Evolutionary conservation across 176 grass and related monocot genomes (phyloP), one percentile per base, ranked within the genome.

Genomic region (Triticum timopheevii): DNA sequence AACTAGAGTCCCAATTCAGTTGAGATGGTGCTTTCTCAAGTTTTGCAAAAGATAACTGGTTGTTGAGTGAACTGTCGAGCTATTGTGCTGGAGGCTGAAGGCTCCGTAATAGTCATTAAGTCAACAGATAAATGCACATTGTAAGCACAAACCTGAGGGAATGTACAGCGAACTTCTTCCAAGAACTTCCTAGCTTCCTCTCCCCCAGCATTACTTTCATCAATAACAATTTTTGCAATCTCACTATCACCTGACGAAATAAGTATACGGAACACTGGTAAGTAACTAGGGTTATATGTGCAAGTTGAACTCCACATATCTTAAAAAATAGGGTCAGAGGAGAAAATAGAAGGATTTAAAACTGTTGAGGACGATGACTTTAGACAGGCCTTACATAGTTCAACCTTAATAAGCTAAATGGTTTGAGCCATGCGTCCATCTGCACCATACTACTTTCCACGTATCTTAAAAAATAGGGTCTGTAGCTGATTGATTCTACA

Each of bases 131-230:
- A 15, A 69, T 80, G 27, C 64, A 69, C 28, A 47, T 22, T 69
- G 62, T 78, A 31, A 85, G 36, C 45, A 93, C 71, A 84, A 65
- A 98, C 96, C 96, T 95, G 91, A 54, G 96, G 96, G 56, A 89
- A 98, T 52, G 88, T 80, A 69, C 87, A 30, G n/a, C 86, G 88
- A 65, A 98, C 96, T 86, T 98, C 88, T 92, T 98, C 96, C 86
- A 98, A 80, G 44, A 98, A 95, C 66, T 89, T 95, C 83, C 65
- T 86, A 85, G 96, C 96, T 86, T 93, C 96, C 86, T 91, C 93
- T 54, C 91, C 93, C 75, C 88, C 78, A 44, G 50, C 78, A 78
- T 87, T 93, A 88, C 96, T 98, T 89, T 98, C 96, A 89, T 90
- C 83, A 88, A 92, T 95, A 73, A 98, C 88, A 89, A 38, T 86